Evolutionary conservation across 2,329 filamentous ascomycete genomes (phyloP).

Genomic region (Pyrenophora tritici-repentis): DNA sequence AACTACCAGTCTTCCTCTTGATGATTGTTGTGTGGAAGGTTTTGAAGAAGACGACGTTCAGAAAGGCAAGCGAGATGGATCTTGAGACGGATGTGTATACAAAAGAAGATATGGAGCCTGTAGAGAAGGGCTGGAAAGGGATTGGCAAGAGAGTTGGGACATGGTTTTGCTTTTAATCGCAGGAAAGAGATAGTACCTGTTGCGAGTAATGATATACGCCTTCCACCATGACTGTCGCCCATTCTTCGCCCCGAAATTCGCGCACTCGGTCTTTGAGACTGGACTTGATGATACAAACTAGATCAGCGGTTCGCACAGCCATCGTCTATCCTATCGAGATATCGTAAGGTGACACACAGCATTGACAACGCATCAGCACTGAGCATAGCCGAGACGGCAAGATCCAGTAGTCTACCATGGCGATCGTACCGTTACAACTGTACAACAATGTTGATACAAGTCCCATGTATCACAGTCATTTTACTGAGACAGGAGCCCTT

Average conservation of each 20-base stretch:
- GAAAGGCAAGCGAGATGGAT: slow-evolving; percentile 34
- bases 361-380: too few species aligned
- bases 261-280: too few species aligned
- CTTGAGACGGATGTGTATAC: slow-evolving; percentile 40
- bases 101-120: slow-evolving; percentile 36
- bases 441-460: neutral
- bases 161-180: slow-evolving; percentile 34
- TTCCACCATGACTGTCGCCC: neutral
- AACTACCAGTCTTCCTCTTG: slow-evolving; percentile 38
- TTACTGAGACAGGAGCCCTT: neutral
- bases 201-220: neutral
- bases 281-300: too few species aligned
- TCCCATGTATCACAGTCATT: neutral
- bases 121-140: slow-evolving; percentile 25
- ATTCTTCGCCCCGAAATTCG: too few species aligned
- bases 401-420: neutral
- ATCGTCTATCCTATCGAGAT: too few species aligned
- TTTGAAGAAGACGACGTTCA: slow-evolving; percentile 36
- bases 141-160: slow-evolving; percentile 31
- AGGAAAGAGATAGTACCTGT: neutral
- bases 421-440: neutral
- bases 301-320: too few species aligned
- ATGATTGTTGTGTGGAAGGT: slow-evolving; percentile 40
- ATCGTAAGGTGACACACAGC: too few species aligned
- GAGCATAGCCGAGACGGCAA: too few species aligned